These are phyloP conservation scores for Diplodia intermedia DNA, from an alignment of 2,329 filamentous ascomycete genomes.

Conservation along the genomic window DNA sequence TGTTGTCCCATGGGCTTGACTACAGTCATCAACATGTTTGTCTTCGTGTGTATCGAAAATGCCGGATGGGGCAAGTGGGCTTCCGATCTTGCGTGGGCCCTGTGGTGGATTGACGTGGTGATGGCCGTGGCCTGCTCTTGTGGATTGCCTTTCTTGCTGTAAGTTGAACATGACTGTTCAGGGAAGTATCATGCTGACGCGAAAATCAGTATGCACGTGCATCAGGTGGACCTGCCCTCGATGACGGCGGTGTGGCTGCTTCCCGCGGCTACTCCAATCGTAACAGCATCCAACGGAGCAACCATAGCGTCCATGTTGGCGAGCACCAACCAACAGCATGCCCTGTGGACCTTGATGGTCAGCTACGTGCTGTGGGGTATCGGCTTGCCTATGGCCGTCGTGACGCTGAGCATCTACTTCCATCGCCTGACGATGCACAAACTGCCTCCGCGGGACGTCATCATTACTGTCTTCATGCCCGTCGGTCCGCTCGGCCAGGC, in stretches of 20 bases:
- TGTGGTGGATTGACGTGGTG: constrained; percentile 59
- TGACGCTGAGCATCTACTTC: constrained; percentile 72
- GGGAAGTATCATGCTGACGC: neutral
- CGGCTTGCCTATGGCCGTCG: constrained; percentile 66
- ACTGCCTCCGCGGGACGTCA: constrained; percentile 69
- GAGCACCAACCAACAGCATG: constrained; percentile 58
- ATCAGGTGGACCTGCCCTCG: constrained; percentile 51
- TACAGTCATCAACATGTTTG: constrained; percentile 71
- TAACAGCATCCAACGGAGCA: constrained; percentile 70
- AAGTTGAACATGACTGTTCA: constrained; percentile 18
- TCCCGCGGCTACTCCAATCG: constrained; percentile 71
- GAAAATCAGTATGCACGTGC: constrained; percentile 1
- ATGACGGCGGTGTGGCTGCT: constrained; percentile 72
- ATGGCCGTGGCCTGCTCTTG: constrained; percentile 57
- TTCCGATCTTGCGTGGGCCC: constrained; percentile 54
- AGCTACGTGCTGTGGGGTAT: constrained; percentile 74
- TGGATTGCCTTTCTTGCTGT: constrained; percentile 65
- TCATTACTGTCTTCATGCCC: constrained; percentile 72
- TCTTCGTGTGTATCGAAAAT: constrained; percentile 60
- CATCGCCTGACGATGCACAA: constrained; percentile 71
- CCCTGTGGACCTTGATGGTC: constrained; percentile 67
- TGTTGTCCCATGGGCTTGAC: constrained; percentile 73
- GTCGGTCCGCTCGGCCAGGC: constrained; percentile 72
- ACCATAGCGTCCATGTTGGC: constrained; percentile 65
- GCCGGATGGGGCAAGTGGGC: constrained; percentile 56